A percentile compares a stretch with the other conserved stretches of the same genome.
phyloP scores from a whole-genome alignment of 495 filamentous ascomycete species.

The Neurospora tetrasperma region DNA sequence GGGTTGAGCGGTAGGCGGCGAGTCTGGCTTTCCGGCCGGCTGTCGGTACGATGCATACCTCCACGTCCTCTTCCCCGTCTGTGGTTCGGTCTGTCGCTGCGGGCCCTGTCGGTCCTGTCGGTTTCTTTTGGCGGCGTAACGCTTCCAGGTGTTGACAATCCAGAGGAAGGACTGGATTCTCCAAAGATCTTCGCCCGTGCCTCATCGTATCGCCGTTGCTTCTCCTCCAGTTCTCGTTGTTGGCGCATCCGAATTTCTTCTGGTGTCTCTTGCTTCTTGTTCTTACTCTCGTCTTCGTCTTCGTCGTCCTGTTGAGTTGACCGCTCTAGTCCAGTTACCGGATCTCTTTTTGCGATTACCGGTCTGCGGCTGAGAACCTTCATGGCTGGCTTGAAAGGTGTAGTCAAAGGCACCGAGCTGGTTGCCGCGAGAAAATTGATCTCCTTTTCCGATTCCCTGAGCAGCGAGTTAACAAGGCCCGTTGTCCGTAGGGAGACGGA shows the following conservation, averaged over 20 bases:
- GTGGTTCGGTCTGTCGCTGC: conserved; percentile 9
- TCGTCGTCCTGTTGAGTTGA: conserved; percentile 48
- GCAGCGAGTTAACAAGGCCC: background rate
- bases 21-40: conserved; percentile 15
- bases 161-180: conserved; percentile 43
- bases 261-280: conserved; percentile 48
- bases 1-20: conserved; percentile 9
- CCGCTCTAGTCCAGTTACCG: conserved; percentile 43
- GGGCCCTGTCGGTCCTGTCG: conserved; percentile 24
- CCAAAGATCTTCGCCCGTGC: conserved; percentile 77
- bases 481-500: background rate
- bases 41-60: conserved; percentile 4
- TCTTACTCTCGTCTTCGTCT: conserved; percentile 52
- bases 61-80: conserved; percentile 1
- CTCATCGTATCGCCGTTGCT: conserved; percentile 80
- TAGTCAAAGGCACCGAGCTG: conserved; percentile 54
- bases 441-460: conserved; percentile 41
- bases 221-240: conserved; percentile 71
- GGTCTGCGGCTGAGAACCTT: conserved; percentile 81
- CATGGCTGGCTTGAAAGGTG: conserved; percentile 74
- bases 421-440: conserved; percentile 64
- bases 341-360: conserved; percentile 34
- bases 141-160: conserved; percentile 38
- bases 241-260: conserved; percentile 67
- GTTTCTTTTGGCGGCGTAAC: conserved; percentile 49